Evolutionary conservation across 208 protist genomes (phyloP), one percentile per base, ranked within the genome.

Genomic region (Leishmania major): DNA sequence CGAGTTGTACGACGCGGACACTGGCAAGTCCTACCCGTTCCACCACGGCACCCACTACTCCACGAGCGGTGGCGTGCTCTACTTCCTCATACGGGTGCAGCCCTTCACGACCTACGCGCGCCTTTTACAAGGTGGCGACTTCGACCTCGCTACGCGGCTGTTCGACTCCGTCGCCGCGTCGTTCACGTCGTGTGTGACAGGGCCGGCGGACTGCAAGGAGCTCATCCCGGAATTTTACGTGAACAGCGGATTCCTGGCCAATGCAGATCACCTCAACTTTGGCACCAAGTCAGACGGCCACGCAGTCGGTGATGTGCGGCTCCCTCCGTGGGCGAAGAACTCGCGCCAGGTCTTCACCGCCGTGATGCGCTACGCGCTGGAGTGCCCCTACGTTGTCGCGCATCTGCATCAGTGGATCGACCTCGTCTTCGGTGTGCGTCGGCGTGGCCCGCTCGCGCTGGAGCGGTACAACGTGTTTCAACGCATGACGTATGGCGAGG

Each of bases 11-110:
- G 80, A 88, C 62, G 51, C 72, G 17, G 83, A 90, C 53, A 88
- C 78, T 55, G 84, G 86, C 75, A 81, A 85, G 71, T 83, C 81
- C 59, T 88, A 92, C 83, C 93, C 98, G 17, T 99, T 99, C 85
- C 97, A 99, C 84, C 99, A 99, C 88, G 99, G 99, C 66, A 98
- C 98, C n/a, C 99, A 99, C 93, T 99, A 99, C 86, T 99, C 95
- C 5, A 98, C 94, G 4, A 97, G 98, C 55, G 98, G 92, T 35
- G 93, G 95, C 5, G 98, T 99, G 31, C 87, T 99, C 28, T 97
- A 99, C 89, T 99, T 97, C 81, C 85, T 99, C 17, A 87, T 99
- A 10, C 96, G 99, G 51, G 79, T 98, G 25, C 97, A 99, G 93
- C 99, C 99, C 55, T 99, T 99, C 93, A 96, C 95, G n/a, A 96